Percentiles rank a stretch among this genome's conserved stretches.
These are phyloP conservation scores for Geoglossum cookeanum DNA, from an alignment of 2,329 filamentous ascomycete species.

Conservation along the genomic window DNA sequence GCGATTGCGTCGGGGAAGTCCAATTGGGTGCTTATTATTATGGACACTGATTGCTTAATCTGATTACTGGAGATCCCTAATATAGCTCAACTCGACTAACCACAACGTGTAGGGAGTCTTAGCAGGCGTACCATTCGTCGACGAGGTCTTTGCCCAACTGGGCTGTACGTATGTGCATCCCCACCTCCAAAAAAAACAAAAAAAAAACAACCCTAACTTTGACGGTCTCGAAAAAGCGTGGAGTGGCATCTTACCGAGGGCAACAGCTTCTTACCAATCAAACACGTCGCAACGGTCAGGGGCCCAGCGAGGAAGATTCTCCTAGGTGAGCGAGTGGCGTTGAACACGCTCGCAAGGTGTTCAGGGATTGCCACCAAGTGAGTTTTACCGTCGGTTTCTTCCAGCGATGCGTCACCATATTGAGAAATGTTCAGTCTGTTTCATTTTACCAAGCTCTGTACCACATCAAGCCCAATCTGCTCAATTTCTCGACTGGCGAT, in stretches of 20 bases:
- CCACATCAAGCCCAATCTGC: too few species aligned
- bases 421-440: too few species aligned
- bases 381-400: constrained; percentile 20
- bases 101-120: constrained; percentile 44
- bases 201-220: background rate
- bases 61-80: too few species aligned
- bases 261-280: constrained; percentile 40
- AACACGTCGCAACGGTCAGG: constrained; percentile 57
- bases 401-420: constrained; percentile 14
- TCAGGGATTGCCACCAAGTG: constrained; percentile 65
- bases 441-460: too few species aligned
- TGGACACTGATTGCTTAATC: too few species aligned
- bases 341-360: constrained; percentile 80
- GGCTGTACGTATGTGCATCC: constrained; percentile 46
- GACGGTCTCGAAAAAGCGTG: constrained; percentile 30
- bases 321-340: constrained; percentile 79
- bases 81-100: too few species aligned
- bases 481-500: too few species aligned
- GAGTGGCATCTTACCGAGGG: constrained; percentile 77
- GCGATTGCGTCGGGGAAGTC: too few species aligned
- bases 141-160: constrained; percentile 79
- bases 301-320: constrained; percentile 71
- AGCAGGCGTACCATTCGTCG: constrained; percentile 84
- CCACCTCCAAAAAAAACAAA: background rate
- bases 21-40: too few species aligned